Evolutionary conservation across 345 rosid species (phyloP).

Genomic region (Moricandia moricandioides): DNA sequence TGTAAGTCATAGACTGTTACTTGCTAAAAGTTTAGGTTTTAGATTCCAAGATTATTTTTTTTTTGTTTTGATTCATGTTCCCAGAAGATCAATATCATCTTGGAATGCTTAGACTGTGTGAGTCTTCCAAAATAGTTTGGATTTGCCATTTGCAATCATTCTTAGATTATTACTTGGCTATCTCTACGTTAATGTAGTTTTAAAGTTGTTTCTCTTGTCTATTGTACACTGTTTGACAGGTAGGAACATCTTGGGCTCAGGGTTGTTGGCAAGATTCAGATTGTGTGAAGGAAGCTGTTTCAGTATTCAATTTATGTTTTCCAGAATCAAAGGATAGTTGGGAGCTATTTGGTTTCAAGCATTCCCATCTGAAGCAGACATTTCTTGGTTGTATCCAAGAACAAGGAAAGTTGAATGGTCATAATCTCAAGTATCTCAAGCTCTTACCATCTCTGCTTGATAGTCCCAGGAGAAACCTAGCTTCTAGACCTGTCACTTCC

Average conservation of each 20-base stretch:
- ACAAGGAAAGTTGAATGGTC: conserved; percentile 43
- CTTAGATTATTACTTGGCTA: not conserved
- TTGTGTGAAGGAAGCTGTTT: conserved; percentile 48
- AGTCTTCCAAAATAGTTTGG: not conserved
- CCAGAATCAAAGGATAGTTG: conserved; percentile 43
- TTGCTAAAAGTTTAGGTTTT: not conserved
- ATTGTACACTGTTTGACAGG: conserved; percentile 45
- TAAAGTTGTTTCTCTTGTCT: conserved; percentile 14
- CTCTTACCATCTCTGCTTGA: conserved; percentile 35
- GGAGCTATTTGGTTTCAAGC: conserved; percentile 42
- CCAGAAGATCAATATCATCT: not conserved
- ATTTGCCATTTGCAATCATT: not conserved
- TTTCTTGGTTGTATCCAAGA: conserved; percentile 58
- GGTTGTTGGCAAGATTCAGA: conserved; percentile 60
- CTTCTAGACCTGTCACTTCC: conserved; percentile 27
- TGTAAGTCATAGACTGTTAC: not conserved
- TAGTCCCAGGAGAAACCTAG: conserved; percentile 44
- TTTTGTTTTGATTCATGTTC: not conserved
- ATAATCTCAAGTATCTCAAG: conserved; percentile 33
- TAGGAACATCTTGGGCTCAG: conserved; percentile 50
- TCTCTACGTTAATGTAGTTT: not conserved
- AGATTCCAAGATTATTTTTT: not conserved
- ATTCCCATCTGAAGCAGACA: conserved; percentile 46
- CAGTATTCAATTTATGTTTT: conserved; percentile 45
- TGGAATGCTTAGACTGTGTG: not conserved